Percentiles rank a stretch among this genome's conserved stretches.
Evolutionary conservation across 768 basidiomycete species (phyloP).

Genomic region (Udeniomyces megalosporus): DNA sequence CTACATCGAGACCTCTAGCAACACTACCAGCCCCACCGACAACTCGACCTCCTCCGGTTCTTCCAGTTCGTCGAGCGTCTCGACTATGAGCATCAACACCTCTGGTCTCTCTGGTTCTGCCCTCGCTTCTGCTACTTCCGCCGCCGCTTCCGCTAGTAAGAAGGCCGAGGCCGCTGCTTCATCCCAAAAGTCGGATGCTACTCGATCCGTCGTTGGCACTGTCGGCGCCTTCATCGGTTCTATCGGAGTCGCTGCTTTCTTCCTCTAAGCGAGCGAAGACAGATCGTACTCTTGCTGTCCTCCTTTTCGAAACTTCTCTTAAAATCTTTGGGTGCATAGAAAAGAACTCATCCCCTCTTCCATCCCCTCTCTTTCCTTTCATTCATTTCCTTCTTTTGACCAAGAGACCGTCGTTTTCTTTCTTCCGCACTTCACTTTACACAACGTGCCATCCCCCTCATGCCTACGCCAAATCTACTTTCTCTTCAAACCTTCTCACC

Average conservation of each 20-base stretch:
- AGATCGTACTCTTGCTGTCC: background rate
- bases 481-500: too few species aligned
- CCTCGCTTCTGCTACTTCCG: background rate
- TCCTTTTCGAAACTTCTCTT: background rate
- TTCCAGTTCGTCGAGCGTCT: background rate
- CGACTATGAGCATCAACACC: background rate
- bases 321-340: too few species aligned
- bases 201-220: background rate
- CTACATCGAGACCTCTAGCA: conserved; percentile 69
- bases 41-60: background rate
- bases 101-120: background rate
- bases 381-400: too few species aligned
- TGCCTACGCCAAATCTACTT: too few species aligned
- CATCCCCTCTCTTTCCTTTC: too few species aligned
- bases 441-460: too few species aligned
- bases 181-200: background rate
- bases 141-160: background rate
- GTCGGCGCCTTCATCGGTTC: background rate
- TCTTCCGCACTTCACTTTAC: too few species aligned
- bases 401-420: too few species aligned
- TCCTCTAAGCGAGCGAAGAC: background rate
- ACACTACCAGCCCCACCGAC: conserved; percentile 24
- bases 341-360: too few species aligned
- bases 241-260: background rate
- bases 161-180: background rate